Base-by-base conservation (phyloP, 768 basidiomycete species). In the Glaciozyma martinii region DNA sequence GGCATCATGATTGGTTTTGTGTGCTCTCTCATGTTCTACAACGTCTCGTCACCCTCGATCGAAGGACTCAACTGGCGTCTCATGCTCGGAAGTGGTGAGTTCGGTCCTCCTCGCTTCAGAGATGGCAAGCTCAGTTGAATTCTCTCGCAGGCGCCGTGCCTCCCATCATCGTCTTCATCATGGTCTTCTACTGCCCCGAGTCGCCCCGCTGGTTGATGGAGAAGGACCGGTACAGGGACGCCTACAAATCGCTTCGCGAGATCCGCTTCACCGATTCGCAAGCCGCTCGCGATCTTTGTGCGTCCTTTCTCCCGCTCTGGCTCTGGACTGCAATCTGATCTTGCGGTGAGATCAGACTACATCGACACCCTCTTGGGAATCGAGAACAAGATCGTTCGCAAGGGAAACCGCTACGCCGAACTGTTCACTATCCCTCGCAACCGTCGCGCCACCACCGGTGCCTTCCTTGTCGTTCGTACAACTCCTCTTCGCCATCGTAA, bases 131-230 rank as follows among this genome's bases (percentile, higher is more conserved):
- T 73, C 77, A 52, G 67, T 78, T 8, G 78, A 78, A 63, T 74
- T 79, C 56, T 77, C 77, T 27, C 77, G 7, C 77, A 1, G 73
- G 73, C 23, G 72, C 73, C 62, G 56, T 75, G 52, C 74, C 72
- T 18, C 25, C 83, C 9, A 73, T 84, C 37, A 80, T 82, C 46
- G 74, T 84, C 42, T 75, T 76, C 40, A 27, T 81, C 64, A 77
- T 78, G 3, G 80, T 84, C 70, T 84, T 78, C 74, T 81, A 83
- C 73, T 84, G 83, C 72, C 83, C 84, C 59, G 82, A 81, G 62
- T 71, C 74, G 21, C 63, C 73, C 30, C 67, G 78, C 53, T 79
- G 79, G 79, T 67, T 77, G 49, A 78, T 79, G 75, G 78, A 78
- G 70, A 75, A 79, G 63, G 67, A 63, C 44, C 68, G 74, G 54